phyloP scores from a whole-genome alignment of 1,139 yeast genomes.

The Suhomyces wounanorum region DNA sequence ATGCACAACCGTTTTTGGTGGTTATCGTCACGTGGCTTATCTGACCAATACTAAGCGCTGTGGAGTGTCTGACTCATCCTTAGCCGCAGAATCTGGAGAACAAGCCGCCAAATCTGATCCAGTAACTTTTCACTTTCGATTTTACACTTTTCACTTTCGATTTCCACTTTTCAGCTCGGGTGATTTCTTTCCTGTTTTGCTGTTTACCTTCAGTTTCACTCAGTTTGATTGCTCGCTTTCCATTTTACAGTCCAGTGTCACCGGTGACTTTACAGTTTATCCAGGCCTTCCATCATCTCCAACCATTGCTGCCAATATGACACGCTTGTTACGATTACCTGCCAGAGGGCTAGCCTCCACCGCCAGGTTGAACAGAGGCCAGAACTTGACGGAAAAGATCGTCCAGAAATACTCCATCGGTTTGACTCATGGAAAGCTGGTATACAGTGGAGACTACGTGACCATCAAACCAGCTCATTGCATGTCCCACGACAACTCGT shows the following conservation, averaged over 20 bases:
- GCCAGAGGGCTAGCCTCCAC: slow-evolving; percentile 12
- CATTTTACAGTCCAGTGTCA: too few species aligned
- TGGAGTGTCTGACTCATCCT: slow-evolving; percentile 33
- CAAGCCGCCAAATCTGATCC: background rate
- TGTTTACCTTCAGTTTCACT: too few species aligned
- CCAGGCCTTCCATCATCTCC: too few species aligned
- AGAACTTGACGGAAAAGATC: slow-evolving; percentile 91
- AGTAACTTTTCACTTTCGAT: slow-evolving; percentile 1
- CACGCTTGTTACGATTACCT: slow-evolving; percentile 6
- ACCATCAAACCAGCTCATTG: slow-evolving; percentile 94
- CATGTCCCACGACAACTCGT: slow-evolving; percentile 98
- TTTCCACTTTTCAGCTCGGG: background rate
- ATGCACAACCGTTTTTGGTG: too few species aligned
- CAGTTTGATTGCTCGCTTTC: too few species aligned
- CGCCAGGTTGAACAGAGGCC: slow-evolving; percentile 44
- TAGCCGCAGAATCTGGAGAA: slow-evolving; percentile 12
- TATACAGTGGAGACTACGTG: slow-evolving; percentile 90
- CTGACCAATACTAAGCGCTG: slow-evolving; percentile 26
- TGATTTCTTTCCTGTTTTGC: background rate
- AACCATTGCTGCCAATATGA: background rate
- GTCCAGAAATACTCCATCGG: slow-evolving; percentile 93
- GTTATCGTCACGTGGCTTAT: slow-evolving; percentile 1
- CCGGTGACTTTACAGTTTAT: too few species aligned
- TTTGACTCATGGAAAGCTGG: slow-evolving; percentile 65
- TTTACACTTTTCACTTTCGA: background rate